Evolutionary conservation across 805 yeast species (phyloP), one percentile per base, ranked within the genome.

Genomic region (Candida boidinii): DNA sequence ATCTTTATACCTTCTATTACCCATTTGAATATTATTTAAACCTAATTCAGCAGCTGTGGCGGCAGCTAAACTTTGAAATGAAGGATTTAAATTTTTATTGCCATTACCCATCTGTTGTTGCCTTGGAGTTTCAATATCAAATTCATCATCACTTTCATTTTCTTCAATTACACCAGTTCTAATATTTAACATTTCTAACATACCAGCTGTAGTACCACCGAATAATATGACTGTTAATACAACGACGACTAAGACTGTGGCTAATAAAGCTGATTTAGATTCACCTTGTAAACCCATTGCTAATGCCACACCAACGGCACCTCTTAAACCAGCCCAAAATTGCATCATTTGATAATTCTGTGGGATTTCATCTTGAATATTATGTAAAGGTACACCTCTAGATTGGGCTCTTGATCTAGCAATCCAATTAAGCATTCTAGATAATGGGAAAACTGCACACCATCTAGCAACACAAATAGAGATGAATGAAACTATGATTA

Each of bases 271-370:
- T 51, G 79, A 78, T 42, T 88, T 90, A 35, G 84, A 78, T 50
- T 90, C 96, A 39, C 97, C 98, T 58, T 85, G 95, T 26, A 92
- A 64, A 11, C 98, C 98, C 77, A 94, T 86, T 0, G 98, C 98
- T 49, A 92, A 70, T 0, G 98, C 99, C 4, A 92, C 99, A 43
- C 99, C 99, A 23, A 92, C 99, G 1, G 99, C 99, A 38, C 99
- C 99, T 51, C 99, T 70, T 36, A 92, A 66, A 4, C 99, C 99
- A 3, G 98, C 98, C 99, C 99, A 92, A 56, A 92, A 92, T 31
- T 90, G 86, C 98, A 92, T 92, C 84, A 87, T 86, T 60, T 92
- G 98, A 57, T 92, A 92, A 39, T 81, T 85, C 48, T 85, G 90
- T 17, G 95, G 92, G 40, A 92, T 87, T 59, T 90, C 97, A 48